phyloP scores from a whole-genome alignment of 2,329 filamentous ascomycete genomes.

The Fusarium staphyleae region DNA sequence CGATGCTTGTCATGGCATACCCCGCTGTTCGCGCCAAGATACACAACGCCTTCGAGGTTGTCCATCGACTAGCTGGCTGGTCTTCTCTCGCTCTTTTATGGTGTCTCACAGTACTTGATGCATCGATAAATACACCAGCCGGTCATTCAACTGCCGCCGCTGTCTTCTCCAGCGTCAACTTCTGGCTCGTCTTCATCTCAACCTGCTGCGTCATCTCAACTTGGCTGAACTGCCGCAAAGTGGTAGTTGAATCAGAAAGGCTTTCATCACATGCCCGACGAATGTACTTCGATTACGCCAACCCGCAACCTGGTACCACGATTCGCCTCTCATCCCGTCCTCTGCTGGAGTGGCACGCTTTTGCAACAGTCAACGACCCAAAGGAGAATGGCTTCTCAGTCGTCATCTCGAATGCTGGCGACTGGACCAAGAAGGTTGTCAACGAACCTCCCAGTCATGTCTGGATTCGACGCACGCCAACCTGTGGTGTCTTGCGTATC shows the following conservation, averaged over 20 bases:
- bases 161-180: slow-evolving; percentile 47
- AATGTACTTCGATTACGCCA: slow-evolving; percentile 69
- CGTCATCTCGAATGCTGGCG: slow-evolving; percentile 71
- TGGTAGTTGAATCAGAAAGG: slow-evolving; percentile 65
- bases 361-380: slow-evolving; percentile 70
- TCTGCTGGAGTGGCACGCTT: slow-evolving; percentile 72
- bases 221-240: slow-evolving; percentile 71
- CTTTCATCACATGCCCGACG: slow-evolving; percentile 73
- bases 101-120: slow-evolving; percentile 55
- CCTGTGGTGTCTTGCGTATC: slow-evolving; percentile 68
- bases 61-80: slow-evolving; percentile 31
- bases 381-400: slow-evolving; percentile 62
- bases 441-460: slow-evolving; percentile 62
- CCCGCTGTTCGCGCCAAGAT: slow-evolving; percentile 21
- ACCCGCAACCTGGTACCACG: slow-evolving; percentile 54
- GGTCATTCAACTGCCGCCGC: slow-evolving; percentile 31
- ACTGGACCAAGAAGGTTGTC: slow-evolving; percentile 69
- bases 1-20: slow-evolving; percentile 28
- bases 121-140: slow-evolving; percentile 62
- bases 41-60: slow-evolving; percentile 26
- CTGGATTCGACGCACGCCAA: slow-evolving; percentile 69
- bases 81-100: slow-evolving; percentile 23
- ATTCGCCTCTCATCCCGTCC: slow-evolving; percentile 65
- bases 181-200: slow-evolving; percentile 70
- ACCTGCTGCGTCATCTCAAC: slow-evolving; percentile 70